Evolutionary conservation across 2,329 filamentous ascomycete species (phyloP).

Genomic region (Arthrobotrys iridis): DNA sequence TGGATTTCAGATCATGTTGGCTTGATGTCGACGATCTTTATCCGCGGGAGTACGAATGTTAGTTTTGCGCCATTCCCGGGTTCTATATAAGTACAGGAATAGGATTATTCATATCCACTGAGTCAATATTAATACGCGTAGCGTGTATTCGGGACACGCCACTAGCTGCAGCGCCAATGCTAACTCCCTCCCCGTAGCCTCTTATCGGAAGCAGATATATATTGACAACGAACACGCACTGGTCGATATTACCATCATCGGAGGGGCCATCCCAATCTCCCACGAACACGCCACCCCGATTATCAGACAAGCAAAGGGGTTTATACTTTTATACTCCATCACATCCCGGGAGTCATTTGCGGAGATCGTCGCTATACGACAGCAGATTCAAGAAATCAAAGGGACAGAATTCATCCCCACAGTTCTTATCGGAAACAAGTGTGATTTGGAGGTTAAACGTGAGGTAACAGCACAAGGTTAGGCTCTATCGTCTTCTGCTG

Average conservation of each 20-base stretch:
- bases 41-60: too few species aligned
- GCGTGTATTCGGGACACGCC: too few species aligned
- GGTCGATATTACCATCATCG: constrained; percentile 96
- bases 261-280: constrained; percentile 97
- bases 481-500: constrained; percentile 69
- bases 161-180: too few species aligned
- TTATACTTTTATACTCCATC: constrained; percentile 97
- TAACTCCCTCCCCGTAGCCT: too few species aligned
- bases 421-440: constrained; percentile 98
- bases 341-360: constrained; percentile 96
- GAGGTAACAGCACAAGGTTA: constrained; percentile 91
- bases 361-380: constrained; percentile 97
- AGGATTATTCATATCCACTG: too few species aligned
- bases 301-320: constrained; percentile 86
- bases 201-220: constrained; percentile 99
- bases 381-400: constrained; percentile 97
- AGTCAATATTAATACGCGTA: too few species aligned
- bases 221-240: constrained; percentile 98
- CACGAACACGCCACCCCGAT: too few species aligned
- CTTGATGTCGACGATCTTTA: too few species aligned
- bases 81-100: too few species aligned
- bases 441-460: constrained; percentile 91
- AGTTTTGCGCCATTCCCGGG: too few species aligned
- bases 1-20: too few species aligned
- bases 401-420: constrained; percentile 99